Evolutionary conservation across 2,329 filamentous ascomycete genomes (phyloP).

Genomic region (Neurospora sp.): DNA sequence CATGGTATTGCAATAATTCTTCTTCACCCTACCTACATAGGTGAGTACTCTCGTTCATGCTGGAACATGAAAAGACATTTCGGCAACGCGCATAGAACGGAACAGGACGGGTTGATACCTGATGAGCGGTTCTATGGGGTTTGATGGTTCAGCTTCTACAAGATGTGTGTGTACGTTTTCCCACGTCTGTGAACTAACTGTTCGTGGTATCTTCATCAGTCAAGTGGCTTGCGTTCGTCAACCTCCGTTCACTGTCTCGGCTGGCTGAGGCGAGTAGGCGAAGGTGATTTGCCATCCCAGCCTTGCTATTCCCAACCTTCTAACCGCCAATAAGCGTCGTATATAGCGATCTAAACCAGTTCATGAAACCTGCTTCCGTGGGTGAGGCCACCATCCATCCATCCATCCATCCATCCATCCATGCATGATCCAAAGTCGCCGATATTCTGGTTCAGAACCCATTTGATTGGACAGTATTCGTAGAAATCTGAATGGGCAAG

Average conservation of each 20-base stretch:
- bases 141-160: not conserved
- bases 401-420: not conserved
- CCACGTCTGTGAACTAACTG: too few species aligned
- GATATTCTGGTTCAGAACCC: not conserved
- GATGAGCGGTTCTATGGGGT: not conserved
- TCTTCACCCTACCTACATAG: too few species aligned
- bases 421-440: not conserved
- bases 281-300: not conserved
- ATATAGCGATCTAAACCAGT: not conserved
- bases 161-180: not conserved
- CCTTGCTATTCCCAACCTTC: not conserved
- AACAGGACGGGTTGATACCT: not conserved
- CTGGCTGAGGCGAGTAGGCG: not conserved
- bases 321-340: not conserved
- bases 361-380: not conserved
- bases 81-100: not conserved
- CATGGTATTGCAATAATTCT: too few species aligned
- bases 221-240: not conserved
- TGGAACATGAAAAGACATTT: not conserved
- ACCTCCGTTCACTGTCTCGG: not conserved
- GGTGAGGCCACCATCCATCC: not conserved
- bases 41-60: too few species aligned
- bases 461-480: not conserved
- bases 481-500: not conserved
- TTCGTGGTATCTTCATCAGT: not conserved